phyloP scores from a whole-genome alignment of 257 asterid species.

The Echium plantagineum region DNA sequence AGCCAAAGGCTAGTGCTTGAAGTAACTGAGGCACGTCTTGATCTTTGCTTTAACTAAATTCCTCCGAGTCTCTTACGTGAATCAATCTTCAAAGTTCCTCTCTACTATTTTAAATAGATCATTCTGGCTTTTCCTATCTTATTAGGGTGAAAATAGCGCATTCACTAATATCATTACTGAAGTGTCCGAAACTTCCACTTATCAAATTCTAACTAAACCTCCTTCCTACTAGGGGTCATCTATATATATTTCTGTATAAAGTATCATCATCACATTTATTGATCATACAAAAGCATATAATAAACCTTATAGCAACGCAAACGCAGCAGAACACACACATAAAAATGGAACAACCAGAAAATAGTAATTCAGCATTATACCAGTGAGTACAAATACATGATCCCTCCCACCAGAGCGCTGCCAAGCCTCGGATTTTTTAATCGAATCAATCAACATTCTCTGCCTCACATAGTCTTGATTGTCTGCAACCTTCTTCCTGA shows the following conservation, averaged over 20 bases:
- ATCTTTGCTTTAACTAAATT: too few relatives aligned
- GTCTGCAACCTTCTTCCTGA: slow-evolving; percentile 66
- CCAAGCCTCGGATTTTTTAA: slow-evolving; percentile 55
- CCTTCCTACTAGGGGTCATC: too few relatives aligned
- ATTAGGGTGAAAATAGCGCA: not conserved
- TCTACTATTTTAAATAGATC: too few relatives aligned
- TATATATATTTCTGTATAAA: too few relatives aligned
- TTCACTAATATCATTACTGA: too few relatives aligned
- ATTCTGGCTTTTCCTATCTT: not conserved
- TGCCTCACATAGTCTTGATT: slow-evolving; percentile 89
- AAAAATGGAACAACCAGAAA: not conserved
- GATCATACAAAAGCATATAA: not conserved
- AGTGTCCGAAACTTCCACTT: too few relatives aligned
- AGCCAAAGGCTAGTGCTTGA: too few relatives aligned
- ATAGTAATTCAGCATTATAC: slow-evolving; percentile 20
- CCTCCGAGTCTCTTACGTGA: too few relatives aligned
- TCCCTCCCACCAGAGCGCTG: slow-evolving; percentile 83
- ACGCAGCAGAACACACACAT: not conserved
- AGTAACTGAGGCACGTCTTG: too few relatives aligned
- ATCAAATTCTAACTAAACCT: too few relatives aligned
- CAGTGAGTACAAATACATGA: slow-evolving; percentile 87
- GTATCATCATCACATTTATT: too few relatives aligned
- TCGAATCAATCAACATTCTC: slow-evolving; percentile 39
- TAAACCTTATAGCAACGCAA: not conserved
- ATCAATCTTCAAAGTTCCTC: too few relatives aligned